Conservation (phyloP, 208 protist genomes). For the Acanthamoeba sp. region DNA sequence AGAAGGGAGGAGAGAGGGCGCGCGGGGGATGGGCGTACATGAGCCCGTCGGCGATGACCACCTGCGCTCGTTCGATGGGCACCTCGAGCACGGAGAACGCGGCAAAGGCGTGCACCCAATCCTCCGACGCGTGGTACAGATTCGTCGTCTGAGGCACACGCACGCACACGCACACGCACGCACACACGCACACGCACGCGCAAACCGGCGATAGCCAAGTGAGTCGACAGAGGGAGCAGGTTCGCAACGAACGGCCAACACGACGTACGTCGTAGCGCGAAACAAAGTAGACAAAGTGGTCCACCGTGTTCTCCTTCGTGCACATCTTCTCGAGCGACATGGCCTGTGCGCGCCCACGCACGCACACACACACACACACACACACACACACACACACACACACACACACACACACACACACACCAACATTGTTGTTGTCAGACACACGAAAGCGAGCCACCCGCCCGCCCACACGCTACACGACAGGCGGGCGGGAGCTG, state of each 20-base stretch:
- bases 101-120: conserved; percentile 16
- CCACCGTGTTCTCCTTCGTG: conserved; percentile 55
- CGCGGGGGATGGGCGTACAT: neutral
- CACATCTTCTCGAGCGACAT: neutral
- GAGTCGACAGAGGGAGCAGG: neutral
- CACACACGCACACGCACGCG: neutral
- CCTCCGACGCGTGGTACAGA: conserved; percentile 45
- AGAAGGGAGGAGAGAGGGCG: neutral
- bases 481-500: neutral
- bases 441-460: no score
- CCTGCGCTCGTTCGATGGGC: neutral
- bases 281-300: conserved; percentile 65
- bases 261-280: conserved; percentile 57
- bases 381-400: no score
- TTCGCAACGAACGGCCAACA: neutral
- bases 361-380: neutral
- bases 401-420: no score
- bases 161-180: neutral
- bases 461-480: neutral
- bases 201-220: neutral
- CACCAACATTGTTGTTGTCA: no score
- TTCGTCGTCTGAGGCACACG: conserved; percentile 49
- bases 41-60: conserved; percentile 71
- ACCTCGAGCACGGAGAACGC: conserved; percentile 22
- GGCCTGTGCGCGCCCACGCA: neutral